These are phyloP conservation scores for Raphidocelis subcapitata DNA, from an alignment of 139 green algal species.

Conservation along the genomic window DNA sequence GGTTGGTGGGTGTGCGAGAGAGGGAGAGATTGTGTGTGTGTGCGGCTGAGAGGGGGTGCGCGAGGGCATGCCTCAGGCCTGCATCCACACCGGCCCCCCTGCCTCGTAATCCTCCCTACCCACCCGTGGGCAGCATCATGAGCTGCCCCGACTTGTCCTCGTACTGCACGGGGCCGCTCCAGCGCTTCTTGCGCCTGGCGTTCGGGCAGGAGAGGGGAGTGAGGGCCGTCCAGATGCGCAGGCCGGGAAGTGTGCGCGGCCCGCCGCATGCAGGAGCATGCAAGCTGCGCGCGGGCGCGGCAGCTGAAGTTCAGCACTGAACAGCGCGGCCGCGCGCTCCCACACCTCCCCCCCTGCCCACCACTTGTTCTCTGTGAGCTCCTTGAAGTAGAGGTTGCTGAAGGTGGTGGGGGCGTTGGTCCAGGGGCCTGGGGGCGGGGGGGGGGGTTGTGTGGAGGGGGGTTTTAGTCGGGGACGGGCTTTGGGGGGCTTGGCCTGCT, in stretches of 20 bases:
- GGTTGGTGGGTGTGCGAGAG: too few relatives aligned
- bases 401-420: conserved; percentile 84
- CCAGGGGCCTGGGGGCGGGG: conserved; percentile 70
- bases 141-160: conserved; percentile 74
- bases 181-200: conserved; percentile 68
- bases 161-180: conserved; percentile 79
- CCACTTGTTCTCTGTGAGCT: conserved; percentile 81
- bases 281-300: too few relatives aligned
- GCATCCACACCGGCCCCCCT: background rate
- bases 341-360: too few relatives aligned
- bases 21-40: background rate
- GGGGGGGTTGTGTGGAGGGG: too few relatives aligned
- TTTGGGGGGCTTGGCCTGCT: too few relatives aligned
- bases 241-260: too few relatives aligned
- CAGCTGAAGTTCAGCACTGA: too few relatives aligned
- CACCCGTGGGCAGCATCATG: conserved; percentile 84
- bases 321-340: too few relatives aligned
- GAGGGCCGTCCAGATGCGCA: conserved; percentile 61
- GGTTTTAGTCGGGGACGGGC: too few relatives aligned
- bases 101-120: background rate
- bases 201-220: conserved; percentile 78
- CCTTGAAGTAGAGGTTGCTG: conserved; percentile 84
- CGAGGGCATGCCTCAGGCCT: too few relatives aligned
- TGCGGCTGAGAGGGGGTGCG: too few relatives aligned
- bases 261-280: too few relatives aligned